Evolutionary conservation across 2,329 filamentous ascomycete genomes (phyloP).

Genomic region (Clonostachys sp.): DNA sequence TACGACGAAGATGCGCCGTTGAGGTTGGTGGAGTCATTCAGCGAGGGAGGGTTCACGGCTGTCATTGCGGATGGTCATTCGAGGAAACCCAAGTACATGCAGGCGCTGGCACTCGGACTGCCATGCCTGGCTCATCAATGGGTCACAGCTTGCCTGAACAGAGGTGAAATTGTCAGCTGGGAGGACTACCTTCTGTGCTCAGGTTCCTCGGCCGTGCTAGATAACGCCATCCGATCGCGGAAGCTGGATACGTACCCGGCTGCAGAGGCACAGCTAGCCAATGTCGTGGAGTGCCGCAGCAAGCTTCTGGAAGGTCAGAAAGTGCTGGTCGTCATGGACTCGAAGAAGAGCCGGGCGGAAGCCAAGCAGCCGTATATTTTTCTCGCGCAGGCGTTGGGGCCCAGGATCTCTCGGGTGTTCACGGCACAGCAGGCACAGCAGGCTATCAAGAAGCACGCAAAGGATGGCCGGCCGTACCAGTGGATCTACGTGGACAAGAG

Average conservation of each 20-base stretch:
- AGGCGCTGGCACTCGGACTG: conserved; percentile 83
- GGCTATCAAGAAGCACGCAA: conserved; percentile 47
- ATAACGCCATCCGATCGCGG: conserved; percentile 73
- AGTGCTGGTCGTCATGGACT: conserved; percentile 65
- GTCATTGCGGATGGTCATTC: conserved; percentile 84
- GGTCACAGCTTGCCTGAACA: conserved; percentile 67
- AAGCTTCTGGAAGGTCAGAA: conserved; percentile 59
- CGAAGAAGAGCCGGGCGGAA: conserved; percentile 52
- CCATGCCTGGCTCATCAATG: conserved; percentile 83
- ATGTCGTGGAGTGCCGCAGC: conserved; percentile 55
- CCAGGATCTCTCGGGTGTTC: conserved; percentile 61
- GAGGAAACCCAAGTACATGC: conserved; percentile 87
- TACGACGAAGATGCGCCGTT: conserved; percentile 30
- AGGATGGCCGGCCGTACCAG: conserved; percentile 50
- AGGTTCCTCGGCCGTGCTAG: conserved; percentile 72
- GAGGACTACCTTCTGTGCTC: conserved; percentile 78
- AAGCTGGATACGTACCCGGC: conserved; percentile 59
- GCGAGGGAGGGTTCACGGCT: conserved; percentile 69
- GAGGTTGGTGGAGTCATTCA: conserved; percentile 45
- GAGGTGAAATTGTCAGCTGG: conserved; percentile 65
- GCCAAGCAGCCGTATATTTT: conserved; percentile 74
- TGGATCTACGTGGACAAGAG: conserved; percentile 77
- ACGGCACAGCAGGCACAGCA: conserved; percentile 62
- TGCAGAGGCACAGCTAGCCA: conserved; percentile 45
- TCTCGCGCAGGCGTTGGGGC: conserved; percentile 73